Base-by-base conservation (phyloP, 2,329 filamentous ascomycete species). In the Aspergillus fumigatiaffinis region DNA sequence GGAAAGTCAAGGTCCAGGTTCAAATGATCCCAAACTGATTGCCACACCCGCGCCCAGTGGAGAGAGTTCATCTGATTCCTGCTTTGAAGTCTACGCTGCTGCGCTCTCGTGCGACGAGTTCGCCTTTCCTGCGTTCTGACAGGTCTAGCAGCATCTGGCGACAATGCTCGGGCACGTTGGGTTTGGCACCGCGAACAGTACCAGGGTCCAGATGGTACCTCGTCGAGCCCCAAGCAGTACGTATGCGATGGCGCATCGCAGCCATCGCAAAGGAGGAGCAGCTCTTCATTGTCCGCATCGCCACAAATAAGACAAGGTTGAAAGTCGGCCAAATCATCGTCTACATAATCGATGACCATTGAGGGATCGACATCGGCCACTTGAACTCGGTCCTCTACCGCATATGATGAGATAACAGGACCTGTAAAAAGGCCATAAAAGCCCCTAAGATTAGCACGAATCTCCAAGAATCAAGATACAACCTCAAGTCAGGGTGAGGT, bases 181-280 rank as follows among this genome's bases (percentile, higher is more conserved):
- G 75, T 69, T 56, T 78, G 74, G 73, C 94, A 99, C 66, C 89
- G 86, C 74, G 94, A 87, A 78, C 94, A 99, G 73, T 93, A 96
- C 92, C 93, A 99, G 63, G 87, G 80, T 28, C 89, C 90, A 29
- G 82, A 77, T 23, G 92, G 92, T 55, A 96, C 85, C 53, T 81
- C 78, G 59, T 92, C 87, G 51, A 96, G 82, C 35, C 90, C 92
- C 60, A 96, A 85, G 74, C 94, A 99, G 73, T 95, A 90, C 50
- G 92, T 92, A 74, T 99, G 94, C 68, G 93, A 96, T 47, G 90
- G 85, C 35, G 88, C 87, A 79, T 96, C 89, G 78, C 94, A 99
- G 68, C 87, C 88, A 73, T 97, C 92, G 77, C 94, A 99, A 59
- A 96, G 85, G 63, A 97, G 86, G 53, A 96, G 83, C 20, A 92